Evolutionary conservation across 768 basidiomycete species (phyloP).

Genomic region (Boletus pseudo-olivaceus): DNA sequence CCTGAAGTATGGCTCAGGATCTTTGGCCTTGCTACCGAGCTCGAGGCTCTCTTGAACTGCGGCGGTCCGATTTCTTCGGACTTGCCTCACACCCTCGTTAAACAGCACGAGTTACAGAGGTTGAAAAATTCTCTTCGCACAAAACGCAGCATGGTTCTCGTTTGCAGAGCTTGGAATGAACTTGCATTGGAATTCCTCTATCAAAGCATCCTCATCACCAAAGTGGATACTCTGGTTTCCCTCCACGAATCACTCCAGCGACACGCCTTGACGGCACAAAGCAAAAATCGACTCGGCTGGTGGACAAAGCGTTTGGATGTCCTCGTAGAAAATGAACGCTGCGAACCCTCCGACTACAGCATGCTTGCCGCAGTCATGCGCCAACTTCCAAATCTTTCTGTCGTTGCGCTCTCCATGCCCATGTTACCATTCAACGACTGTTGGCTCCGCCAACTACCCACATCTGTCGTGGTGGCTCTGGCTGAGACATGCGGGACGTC

Average conservation of each 20-base stretch:
- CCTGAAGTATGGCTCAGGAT: constrained; percentile 31
- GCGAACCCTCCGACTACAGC: constrained; percentile 23
- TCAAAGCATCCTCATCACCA: constrained; percentile 20
- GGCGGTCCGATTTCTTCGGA: constrained; percentile 10
- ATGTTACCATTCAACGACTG: constrained; percentile 21
- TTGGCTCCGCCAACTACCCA: constrained; percentile 28
- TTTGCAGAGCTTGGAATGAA: constrained; percentile 24
- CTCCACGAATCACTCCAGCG: constrained; percentile 15
- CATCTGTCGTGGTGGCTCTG: constrained; percentile 17
- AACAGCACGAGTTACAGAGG: constrained; percentile 10
- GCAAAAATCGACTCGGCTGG: constrained; percentile 16
- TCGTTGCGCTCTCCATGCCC: constrained; percentile 27
- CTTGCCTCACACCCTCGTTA: constrained; percentile 18
- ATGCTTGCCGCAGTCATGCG: constrained; percentile 22
- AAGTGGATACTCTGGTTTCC: constrained; percentile 13
- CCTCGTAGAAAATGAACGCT: constrained; percentile 24
- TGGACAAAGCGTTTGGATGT: constrained; percentile 29
- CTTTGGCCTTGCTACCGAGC: constrained; percentile 19
- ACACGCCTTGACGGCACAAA: neutral
- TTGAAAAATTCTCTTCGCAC: constrained; percentile 23
- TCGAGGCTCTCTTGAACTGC: constrained; percentile 11
- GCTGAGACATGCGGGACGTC: constrained; percentile 27
- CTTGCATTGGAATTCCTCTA: constrained; percentile 23
- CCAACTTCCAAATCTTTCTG: constrained; percentile 25
- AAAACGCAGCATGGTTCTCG: constrained; percentile 21